Conservation (phyloP, 2,329 filamentous ascomycete genomes). For the Calonectria crousiana region DNA sequence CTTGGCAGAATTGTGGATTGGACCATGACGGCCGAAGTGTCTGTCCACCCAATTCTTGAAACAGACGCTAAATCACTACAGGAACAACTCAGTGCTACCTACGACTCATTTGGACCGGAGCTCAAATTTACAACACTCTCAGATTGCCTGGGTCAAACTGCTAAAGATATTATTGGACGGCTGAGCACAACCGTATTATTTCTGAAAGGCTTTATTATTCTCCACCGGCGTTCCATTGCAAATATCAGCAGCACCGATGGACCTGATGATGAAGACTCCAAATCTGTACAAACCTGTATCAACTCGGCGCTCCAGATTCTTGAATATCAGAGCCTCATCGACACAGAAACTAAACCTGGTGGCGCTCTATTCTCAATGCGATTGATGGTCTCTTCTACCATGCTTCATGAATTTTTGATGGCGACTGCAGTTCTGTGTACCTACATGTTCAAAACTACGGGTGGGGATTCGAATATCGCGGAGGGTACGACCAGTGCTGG, state of each 20-base stretch:
- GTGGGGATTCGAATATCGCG: neutral
- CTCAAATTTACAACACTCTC: neutral
- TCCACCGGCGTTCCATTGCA: neutral
- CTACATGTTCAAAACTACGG: slow-evolving; percentile 9
- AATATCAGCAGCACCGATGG: neutral
- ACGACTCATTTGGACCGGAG: neutral
- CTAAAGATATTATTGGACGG: neutral
- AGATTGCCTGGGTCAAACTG: neutral
- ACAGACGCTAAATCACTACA: neutral
- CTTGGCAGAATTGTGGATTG: neutral
- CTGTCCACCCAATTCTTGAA: neutral
- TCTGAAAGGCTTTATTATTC: slow-evolving; percentile 1
- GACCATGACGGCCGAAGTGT: neutral
- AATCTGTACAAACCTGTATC: neutral
- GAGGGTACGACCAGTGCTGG: neutral
- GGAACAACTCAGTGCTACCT: neutral
- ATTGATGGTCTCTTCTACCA: slow-evolving; percentile 16
- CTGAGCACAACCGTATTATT: neutral
- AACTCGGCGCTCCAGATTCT: slow-evolving; percentile 12
- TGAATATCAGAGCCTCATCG: neutral
- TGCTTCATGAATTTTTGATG: slow-evolving; percentile 20
- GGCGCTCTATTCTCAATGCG: neutral
- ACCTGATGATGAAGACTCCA: neutral
- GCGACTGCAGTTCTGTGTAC: slow-evolving; percentile 17
- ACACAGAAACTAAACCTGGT: slow-evolving; percentile 13